phyloP scores from a whole-genome alignment of 805 yeast genomes.

The Huiozyma sinensis region DNA sequence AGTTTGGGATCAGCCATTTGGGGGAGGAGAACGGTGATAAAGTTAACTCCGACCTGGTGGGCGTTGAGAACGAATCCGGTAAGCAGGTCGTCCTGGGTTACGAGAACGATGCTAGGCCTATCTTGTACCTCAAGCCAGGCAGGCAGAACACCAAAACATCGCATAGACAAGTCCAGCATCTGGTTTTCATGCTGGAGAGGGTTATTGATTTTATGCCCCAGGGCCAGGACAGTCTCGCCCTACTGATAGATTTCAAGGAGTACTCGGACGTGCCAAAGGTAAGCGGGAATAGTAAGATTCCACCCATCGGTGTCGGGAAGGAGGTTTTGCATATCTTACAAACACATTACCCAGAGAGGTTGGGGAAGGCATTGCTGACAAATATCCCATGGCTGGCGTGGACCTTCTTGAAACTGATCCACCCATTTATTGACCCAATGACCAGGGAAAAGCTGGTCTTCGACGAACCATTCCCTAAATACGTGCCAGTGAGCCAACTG shows the following conservation, averaged over 20 bases:
- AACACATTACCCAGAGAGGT: conserved; percentile 94
- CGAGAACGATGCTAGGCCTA: conserved; percentile 85
- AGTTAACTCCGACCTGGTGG: conserved; percentile 45
- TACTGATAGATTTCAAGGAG: conserved; percentile 84
- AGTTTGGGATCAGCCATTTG: conserved; percentile 56
- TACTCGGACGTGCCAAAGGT: conserved; percentile 45
- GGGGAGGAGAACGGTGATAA: conserved; percentile 36
- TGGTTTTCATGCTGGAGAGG: conserved; percentile 85
- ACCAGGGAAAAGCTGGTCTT: conserved; percentile 89
- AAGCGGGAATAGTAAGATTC: conserved; percentile 56
- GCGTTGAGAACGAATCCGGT: conserved; percentile 77
- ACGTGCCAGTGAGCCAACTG: conserved; percentile 71
- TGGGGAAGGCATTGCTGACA: conserved; percentile 84
- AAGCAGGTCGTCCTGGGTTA: conserved; percentile 86
- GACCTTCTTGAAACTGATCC: conserved; percentile 82
- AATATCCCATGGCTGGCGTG: conserved; percentile 92
- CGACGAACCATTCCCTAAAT: conserved; percentile 77
- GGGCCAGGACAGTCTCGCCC: conserved; percentile 89
- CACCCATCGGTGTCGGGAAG: conserved; percentile 81
- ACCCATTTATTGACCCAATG: conserved; percentile 92
- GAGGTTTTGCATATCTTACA: conserved; percentile 90
- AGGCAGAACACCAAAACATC: conserved; percentile 90
- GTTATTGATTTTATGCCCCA: conserved; percentile 92
- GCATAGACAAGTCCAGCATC: conserved; percentile 87
- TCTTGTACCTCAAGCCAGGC: conserved; percentile 86